Evolutionary conservation across 1,284 basidiomycete genomes (phyloP).

Genomic region (Coniferiporia weirii): DNA sequence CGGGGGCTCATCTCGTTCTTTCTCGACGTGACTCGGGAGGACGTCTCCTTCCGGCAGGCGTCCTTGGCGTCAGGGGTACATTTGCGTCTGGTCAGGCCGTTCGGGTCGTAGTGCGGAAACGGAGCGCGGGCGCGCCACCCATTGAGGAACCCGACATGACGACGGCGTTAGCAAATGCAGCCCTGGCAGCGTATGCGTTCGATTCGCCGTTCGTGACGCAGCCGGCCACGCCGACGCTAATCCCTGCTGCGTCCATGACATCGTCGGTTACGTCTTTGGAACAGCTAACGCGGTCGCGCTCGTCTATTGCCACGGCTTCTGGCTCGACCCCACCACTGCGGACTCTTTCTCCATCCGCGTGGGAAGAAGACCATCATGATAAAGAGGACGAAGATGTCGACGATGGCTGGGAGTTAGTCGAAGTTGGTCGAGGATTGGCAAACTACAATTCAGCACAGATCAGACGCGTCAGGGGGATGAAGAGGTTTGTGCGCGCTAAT

Average conservation of each 20-base stretch:
- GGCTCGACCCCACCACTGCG: constrained; percentile 20
- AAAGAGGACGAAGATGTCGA: constrained; percentile 30
- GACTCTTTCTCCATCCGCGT: not conserved
- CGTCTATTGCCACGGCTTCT: constrained; percentile 28
- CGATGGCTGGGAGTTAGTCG: constrained; percentile 73
- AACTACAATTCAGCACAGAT: constrained; percentile 97
- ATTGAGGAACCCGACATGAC: constrained; percentile 26
- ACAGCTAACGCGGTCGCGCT: constrained; percentile 34
- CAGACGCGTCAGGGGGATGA: constrained; percentile 80
- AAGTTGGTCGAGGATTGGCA: constrained; percentile 90
- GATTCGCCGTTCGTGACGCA: constrained; percentile 15
- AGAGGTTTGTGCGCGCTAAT: constrained; percentile 57
- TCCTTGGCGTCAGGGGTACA: constrained; percentile 79
- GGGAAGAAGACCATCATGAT: constrained; percentile 11
- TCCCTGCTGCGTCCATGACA: constrained; percentile 16
- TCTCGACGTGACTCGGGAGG: constrained; percentile 85
- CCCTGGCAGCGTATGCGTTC: constrained; percentile 7
- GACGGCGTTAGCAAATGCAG: constrained; percentile 24
- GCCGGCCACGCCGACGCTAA: constrained; percentile 18
- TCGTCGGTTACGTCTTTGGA: constrained; percentile 31
- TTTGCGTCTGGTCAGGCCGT: constrained; percentile 97
- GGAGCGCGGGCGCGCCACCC: constrained; percentile 21
- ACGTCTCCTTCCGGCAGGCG: constrained; percentile 85
- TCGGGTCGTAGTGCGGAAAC: constrained; percentile 63
- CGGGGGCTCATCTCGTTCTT: constrained; percentile 84